Percentiles rank a stretch among this genome's conserved stretches.
Conservation (phyloP, 306 rosid genomes). For the Citrullus colocynthis region DNA sequence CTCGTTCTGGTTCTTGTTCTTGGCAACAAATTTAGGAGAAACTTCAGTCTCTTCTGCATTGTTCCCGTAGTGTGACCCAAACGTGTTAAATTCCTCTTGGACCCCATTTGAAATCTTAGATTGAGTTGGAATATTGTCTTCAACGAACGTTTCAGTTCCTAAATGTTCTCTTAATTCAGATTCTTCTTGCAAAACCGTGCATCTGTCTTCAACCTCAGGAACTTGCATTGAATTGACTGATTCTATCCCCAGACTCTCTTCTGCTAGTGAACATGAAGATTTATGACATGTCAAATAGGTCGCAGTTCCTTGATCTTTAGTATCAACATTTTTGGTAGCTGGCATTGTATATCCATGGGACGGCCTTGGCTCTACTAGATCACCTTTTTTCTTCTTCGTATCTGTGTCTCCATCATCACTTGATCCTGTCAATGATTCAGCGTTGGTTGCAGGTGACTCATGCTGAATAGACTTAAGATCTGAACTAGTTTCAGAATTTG, state of each 20-base stretch:
- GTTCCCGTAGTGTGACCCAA: conserved; percentile 5
- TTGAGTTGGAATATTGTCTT: conserved; percentile 14
- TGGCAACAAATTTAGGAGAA: conserved; percentile 10
- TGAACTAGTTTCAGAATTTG: conserved; percentile 11
- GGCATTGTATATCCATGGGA: not conserved
- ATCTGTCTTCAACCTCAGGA: conserved; percentile 21
- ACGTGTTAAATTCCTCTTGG: not conserved
- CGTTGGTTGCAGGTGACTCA: conserved; percentile 12
- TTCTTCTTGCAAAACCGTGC: conserved; percentile 21
- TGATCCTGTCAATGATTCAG: conserved; percentile 14
- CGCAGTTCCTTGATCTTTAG: not conserved
- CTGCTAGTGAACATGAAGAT: conserved; percentile 13
- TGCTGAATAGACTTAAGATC: conserved; percentile 11
- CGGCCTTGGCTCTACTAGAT: not conserved
- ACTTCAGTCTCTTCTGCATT: not conserved
- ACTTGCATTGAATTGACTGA: conserved; percentile 4
- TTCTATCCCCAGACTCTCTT: conserved; percentile 13
- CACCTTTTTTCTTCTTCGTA: conserved; percentile 15
- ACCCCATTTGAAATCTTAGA: conserved; percentile 8
- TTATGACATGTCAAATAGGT: conserved; percentile 12
- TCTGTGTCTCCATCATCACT: conserved; percentile 11
- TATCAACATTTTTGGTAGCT: not conserved
- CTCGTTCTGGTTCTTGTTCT: conserved; percentile 14
- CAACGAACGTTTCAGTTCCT: conserved; percentile 19
- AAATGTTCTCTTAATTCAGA: conserved; percentile 8